Evolutionary conservation across 139 green algal species (phyloP).

Genomic region (Auxenochlorella pyrenoidosa): DNA sequence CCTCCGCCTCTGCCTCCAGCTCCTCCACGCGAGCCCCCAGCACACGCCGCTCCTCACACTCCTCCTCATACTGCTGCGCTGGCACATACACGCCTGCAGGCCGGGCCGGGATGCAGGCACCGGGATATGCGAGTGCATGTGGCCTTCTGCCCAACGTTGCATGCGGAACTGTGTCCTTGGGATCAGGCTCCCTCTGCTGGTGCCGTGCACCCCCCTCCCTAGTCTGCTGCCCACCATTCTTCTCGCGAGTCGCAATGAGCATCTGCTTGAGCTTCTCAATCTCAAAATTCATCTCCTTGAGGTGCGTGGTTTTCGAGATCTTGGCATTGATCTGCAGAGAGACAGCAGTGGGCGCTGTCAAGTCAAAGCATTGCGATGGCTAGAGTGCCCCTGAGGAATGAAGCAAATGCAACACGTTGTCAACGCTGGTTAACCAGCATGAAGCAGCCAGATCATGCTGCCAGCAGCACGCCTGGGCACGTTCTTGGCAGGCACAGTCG

Average conservation of each 20-base stretch:
- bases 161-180: too few species aligned
- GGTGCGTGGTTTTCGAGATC: conserved; percentile 92
- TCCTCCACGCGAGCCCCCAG: conserved; percentile 51
- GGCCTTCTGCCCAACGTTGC: too few species aligned
- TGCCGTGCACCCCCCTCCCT: too few species aligned
- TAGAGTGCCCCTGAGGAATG: too few species aligned
- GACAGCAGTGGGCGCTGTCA: neutral
- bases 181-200: too few species aligned
- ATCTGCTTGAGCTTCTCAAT: conserved; percentile 93
- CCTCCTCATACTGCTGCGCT: conserved; percentile 71
- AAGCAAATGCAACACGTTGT: too few species aligned
- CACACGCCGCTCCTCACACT: conserved; percentile 72
- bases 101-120: neutral
- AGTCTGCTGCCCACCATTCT: conserved; percentile 70
- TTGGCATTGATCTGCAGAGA: conserved; percentile 80
- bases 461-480: too few species aligned
- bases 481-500: too few species aligned
- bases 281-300: conserved; percentile 95
- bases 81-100: conserved; percentile 45
- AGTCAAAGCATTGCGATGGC: too few species aligned
- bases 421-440: too few species aligned
- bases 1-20: conserved; percentile 48
- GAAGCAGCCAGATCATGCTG: too few species aligned
- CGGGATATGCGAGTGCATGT: neutral
- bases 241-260: conserved; percentile 85